These are phyloP conservation scores for Pseudonitzschia delicatissima DNA, from an alignment of 108 stramenopile species.

Conservation along the genomic window DNA sequence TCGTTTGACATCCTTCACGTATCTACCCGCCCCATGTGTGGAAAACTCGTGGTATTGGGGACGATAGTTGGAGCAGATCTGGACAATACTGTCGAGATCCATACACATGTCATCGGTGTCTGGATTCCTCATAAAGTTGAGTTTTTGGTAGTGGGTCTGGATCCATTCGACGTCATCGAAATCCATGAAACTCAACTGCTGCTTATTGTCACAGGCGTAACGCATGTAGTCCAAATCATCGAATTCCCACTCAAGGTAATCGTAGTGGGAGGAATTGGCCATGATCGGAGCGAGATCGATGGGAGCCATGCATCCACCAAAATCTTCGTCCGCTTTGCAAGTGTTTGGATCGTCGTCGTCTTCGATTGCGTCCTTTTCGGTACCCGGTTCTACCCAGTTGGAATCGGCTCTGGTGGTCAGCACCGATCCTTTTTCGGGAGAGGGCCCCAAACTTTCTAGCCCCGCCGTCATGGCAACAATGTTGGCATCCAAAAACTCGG, in stretches of 20 bases:
- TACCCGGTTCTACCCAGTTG: not conserved
- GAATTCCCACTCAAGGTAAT: slow-evolving; percentile 15
- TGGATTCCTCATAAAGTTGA: slow-evolving; percentile 24
- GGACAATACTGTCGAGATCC: slow-evolving; percentile 61
- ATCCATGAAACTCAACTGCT: slow-evolving; percentile 6
- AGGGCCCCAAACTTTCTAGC: slow-evolving; percentile 10
- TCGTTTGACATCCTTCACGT: slow-evolving; percentile 45
- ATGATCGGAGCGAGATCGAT: not conserved
- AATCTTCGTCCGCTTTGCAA: slow-evolving; percentile 12
- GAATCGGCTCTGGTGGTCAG: slow-evolving; percentile 7
- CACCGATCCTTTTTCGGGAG: not conserved
- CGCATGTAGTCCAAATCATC: slow-evolving; percentile 26
- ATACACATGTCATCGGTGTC: slow-evolving; percentile 47
- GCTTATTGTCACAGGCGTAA: slow-evolving; percentile 11
- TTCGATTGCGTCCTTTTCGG: not conserved
- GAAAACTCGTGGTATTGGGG: slow-evolving; percentile 67
- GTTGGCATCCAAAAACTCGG: slow-evolving; percentile 27
- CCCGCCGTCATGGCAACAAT: slow-evolving; percentile 26
- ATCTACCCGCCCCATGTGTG: slow-evolving; percentile 57
- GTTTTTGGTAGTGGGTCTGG: slow-evolving; percentile 20
- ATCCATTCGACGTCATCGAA: slow-evolving; percentile 25
- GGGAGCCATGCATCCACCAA: slow-evolving; percentile 5
- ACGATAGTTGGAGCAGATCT: slow-evolving; percentile 63
- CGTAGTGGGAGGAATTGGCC: slow-evolving; percentile 20
- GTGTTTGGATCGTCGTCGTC: slow-evolving; percentile 8